Percentiles rank a stretch among this genome's conserved stretches.
Conservation (phyloP, 179 eudicot genomes). For the Silene noctiflora region DNA sequence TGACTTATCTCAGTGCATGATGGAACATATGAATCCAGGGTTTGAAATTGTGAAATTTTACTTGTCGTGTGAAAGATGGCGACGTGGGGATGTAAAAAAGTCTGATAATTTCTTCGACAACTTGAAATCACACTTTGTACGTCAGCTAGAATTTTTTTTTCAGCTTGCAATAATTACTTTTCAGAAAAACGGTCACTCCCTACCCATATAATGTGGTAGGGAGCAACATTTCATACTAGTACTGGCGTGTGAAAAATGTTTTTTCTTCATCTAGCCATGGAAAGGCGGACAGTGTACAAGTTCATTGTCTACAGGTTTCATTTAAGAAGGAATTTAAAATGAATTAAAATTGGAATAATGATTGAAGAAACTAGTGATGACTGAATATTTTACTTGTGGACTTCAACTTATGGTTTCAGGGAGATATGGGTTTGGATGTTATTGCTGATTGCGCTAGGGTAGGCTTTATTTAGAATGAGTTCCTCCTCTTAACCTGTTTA, state of each 20-base stretch:
- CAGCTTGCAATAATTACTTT: background rate
- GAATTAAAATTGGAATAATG: background rate
- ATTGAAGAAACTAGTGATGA: background rate
- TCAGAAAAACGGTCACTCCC: background rate
- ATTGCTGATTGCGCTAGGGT: background rate
- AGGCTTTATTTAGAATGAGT: background rate
- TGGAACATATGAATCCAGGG: conserved; percentile 55
- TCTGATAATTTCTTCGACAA: conserved; percentile 35
- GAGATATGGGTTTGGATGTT: background rate
- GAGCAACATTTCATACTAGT: background rate
- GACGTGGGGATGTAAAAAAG: conserved; percentile 62
- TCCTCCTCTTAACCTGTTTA: background rate
- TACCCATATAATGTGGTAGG: background rate
- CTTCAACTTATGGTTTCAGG: background rate
- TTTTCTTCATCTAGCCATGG: background rate
- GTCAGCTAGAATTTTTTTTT: background rate
- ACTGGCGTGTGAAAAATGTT: background rate
- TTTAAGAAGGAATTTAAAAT: background rate
- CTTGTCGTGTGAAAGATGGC: conserved; percentile 75
- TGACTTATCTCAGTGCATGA: conserved; percentile 36
- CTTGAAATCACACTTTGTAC: conserved; percentile 43
- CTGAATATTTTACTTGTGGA: background rate
- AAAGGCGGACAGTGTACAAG: background rate
- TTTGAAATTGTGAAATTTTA: conserved; percentile 70
- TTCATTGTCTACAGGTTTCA: background rate